Base-by-base conservation (phyloP, 129 eudicot species). In the Centaurea solstitialis region DNA sequence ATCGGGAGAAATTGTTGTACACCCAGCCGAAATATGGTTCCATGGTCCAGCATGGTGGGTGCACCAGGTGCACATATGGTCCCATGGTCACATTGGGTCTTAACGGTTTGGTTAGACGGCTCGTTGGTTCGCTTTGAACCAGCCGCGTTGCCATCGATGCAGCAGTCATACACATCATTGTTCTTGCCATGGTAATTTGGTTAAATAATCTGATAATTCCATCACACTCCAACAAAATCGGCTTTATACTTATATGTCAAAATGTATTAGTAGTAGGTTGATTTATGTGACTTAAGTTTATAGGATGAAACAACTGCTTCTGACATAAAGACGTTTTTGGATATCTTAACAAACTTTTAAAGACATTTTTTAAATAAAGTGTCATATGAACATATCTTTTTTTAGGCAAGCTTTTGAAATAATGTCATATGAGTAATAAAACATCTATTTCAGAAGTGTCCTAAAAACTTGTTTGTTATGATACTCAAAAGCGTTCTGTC, bases 1-100 rank as follows among this genome's bases (percentile, higher is more conserved):
- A 13, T 64, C 30, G 9, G 15, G 68, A 9, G 28, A 21, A 26
- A 26, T 26, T 26, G 30, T 26, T 2, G 30, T 26, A 26, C 30
- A 15, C 28, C 79, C n/a, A 28, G 47, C 24, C 5, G 41, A 26
- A 2, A 21, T 38, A 35, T 13, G 22, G 50, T 13, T 22, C 65
- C 22, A 62, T 76, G 80, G 61, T 76, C 73, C 41, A 78, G 39
- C 82, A 50, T 79, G 72, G 69, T 57, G 71, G 82, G 37, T 50
- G 74, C 45, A 67, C 45, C 74, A 7, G 20, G 30, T 26, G 30
- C 30, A 26, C 30, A 12, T 38, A 37, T 7, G 23, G 53, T 13
- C 38, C 65, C 22, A 64, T 76, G 80, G 53, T 13, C 38, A 23
- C 22, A 64, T 76, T 72, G 9, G 20, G 62, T 23, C 45, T 43